Conservation (phyloP, 768 basidiomycete species). For the Lactarius quietus region DNA sequence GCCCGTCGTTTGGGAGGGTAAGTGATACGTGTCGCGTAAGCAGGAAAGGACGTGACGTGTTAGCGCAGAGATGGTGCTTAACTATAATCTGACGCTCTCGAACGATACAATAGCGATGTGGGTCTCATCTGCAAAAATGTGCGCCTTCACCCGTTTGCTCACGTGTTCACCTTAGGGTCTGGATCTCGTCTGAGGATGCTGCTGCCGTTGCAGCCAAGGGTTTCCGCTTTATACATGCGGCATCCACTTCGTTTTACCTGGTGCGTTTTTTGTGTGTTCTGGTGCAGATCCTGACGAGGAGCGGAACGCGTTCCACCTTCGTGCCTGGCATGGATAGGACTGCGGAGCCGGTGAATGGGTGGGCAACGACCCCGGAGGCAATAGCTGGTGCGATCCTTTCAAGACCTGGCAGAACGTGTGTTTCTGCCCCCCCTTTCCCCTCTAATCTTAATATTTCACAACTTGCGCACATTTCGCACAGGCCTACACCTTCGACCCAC, state of each 20-base stretch:
- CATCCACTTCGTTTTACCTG: slow-evolving; percentile 77
- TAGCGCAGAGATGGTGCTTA: not conserved
- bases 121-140: not conserved
- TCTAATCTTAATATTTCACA: not conserved
- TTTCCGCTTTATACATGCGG: slow-evolving; percentile 59
- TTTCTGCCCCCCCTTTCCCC: not conserved
- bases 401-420: slow-evolving; percentile 73
- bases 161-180: slow-evolving; percentile 46
- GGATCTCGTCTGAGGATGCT: slow-evolving; percentile 65
- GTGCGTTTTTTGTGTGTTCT: slow-evolving; percentile 30
- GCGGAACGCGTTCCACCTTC: not conserved
- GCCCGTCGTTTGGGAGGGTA: slow-evolving; percentile 80
- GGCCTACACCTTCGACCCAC: slow-evolving; percentile 70
- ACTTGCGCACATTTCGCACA: slow-evolving; percentile 14
- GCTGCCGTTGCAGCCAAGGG: slow-evolving; percentile 57
- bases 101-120: slow-evolving; percentile 16
- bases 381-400: slow-evolving; percentile 76
- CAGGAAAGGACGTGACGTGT: not conserved
- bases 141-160: not conserved
- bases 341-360: slow-evolving; percentile 74
- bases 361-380: slow-evolving; percentile 43
- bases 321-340: slow-evolving; percentile 37
- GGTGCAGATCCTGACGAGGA: not conserved
- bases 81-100: not conserved
- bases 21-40: slow-evolving; percentile 6